phyloP scores from a whole-genome alignment of 1,284 basidiomycete species.

The Heterobasidion annosum region DNA sequence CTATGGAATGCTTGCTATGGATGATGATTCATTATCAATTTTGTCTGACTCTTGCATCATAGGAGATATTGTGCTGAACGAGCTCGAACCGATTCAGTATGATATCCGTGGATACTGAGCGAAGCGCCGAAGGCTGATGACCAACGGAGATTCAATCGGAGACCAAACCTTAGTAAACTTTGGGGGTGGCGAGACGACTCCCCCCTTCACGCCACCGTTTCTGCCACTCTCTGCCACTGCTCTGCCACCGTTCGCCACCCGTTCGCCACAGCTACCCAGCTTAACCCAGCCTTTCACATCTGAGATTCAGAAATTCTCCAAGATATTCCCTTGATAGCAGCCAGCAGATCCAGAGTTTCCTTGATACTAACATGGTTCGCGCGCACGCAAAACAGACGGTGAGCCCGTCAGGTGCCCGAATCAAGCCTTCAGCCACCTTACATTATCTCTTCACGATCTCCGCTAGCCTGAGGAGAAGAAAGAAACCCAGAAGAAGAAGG shows the following conservation, averaged over 20 bases:
- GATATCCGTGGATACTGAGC: too few species aligned
- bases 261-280: slow-evolving; percentile 7
- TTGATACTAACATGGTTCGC: slow-evolving; percentile 16
- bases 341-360: too few species aligned
- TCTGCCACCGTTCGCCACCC: slow-evolving; percentile 11
- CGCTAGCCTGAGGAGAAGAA: slow-evolving; percentile 38
- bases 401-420: slow-evolving; percentile 10
- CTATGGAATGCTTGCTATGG: neutral
- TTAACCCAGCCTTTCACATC: neutral
- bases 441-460: slow-evolving; percentile 10
- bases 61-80: too few species aligned
- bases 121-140: too few species aligned
- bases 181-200: neutral
- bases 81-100: too few species aligned
- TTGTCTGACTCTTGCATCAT: too few species aligned
- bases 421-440: slow-evolving; percentile 12
- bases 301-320: neutral
- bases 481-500: slow-evolving; percentile 33
- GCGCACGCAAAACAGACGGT: slow-evolving; percentile 21
- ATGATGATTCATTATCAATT: neutral
- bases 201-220: slow-evolving; percentile 4
- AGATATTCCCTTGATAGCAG: too few species aligned
- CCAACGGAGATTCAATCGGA: neutral
- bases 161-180: neutral
- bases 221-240: slow-evolving; percentile 15